Conservation (phyloP, 208 protist genomes). For the Borovskyia barvae region DNA sequence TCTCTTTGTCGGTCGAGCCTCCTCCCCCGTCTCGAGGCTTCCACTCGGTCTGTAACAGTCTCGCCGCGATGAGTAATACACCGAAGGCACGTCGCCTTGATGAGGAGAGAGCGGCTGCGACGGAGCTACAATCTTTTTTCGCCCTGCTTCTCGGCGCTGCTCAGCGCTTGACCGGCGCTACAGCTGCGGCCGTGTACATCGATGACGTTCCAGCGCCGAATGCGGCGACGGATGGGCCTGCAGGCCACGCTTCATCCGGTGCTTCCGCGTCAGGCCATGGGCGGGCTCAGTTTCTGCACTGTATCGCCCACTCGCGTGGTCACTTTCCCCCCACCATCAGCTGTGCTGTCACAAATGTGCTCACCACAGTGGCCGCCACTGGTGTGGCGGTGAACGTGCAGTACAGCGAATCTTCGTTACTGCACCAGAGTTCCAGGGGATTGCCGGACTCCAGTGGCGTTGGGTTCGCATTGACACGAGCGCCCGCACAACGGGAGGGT, state of each 20-base stretch:
- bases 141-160: slow-evolving; percentile 65
- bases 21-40: background rate
- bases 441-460: background rate
- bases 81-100: slow-evolving; percentile 16
- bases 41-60: background rate
- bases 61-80: slow-evolving; percentile 1
- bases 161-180: slow-evolving; percentile 40
- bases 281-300: slow-evolving; percentile 43
- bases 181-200: slow-evolving; percentile 64
- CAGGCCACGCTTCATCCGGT: background rate
- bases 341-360: slow-evolving; percentile 41
- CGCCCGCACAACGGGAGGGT: background rate
- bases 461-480: background rate
- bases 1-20: background rate
- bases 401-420: slow-evolving; percentile 15
- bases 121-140: slow-evolving; percentile 58
- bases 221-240: background rate
- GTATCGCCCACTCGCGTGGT: slow-evolving; percentile 50
- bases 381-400: slow-evolving; percentile 67
- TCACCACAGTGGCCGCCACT: slow-evolving; percentile 52
- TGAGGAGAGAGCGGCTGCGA: slow-evolving; percentile 30
- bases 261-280: background rate
- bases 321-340: slow-evolving; percentile 63
- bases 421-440: background rate
- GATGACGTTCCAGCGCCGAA: slow-evolving; percentile 3